These are phyloP conservation scores for Puccinia hordei DNA, from an alignment of 1,284 basidiomycete species.

Conservation along the genomic window DNA sequence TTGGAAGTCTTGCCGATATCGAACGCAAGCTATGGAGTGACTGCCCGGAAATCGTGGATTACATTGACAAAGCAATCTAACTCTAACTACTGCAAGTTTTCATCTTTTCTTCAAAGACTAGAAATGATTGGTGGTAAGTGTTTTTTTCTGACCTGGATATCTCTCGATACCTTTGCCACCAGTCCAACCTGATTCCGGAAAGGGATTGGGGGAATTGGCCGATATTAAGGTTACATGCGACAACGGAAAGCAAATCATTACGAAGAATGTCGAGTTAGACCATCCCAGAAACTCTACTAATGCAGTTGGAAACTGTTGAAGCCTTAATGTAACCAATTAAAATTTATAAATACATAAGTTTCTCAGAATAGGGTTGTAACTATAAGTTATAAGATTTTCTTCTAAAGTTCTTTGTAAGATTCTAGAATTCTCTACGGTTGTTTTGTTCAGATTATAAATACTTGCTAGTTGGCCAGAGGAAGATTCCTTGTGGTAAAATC, in stretches of 20 bases:
- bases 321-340: background rate
- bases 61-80: constrained; percentile 6
- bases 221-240: constrained; percentile 28
- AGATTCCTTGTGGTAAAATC: no score
- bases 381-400: no score
- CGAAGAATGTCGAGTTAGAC: constrained; percentile 21
- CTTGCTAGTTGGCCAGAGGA: no score
- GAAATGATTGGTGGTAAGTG: background rate
- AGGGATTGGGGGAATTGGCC: background rate
- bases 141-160: background rate
- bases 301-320: constrained; percentile 10
- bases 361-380: no score
- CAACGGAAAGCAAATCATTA: constrained; percentile 25
- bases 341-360: no score
- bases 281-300: background rate
- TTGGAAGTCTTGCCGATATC: constrained; percentile 22
- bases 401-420: no score
- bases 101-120: background rate
- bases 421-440: no score
- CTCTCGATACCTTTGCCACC: background rate
- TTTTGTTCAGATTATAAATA: no score
- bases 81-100: constrained; percentile 27
- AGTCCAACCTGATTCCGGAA: constrained; percentile 25
- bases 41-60: constrained; percentile 12
- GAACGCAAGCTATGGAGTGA: background rate